Evolutionary conservation across 305 asterid genomes (phyloP).

Genomic region (Rubia balearica): DNA sequence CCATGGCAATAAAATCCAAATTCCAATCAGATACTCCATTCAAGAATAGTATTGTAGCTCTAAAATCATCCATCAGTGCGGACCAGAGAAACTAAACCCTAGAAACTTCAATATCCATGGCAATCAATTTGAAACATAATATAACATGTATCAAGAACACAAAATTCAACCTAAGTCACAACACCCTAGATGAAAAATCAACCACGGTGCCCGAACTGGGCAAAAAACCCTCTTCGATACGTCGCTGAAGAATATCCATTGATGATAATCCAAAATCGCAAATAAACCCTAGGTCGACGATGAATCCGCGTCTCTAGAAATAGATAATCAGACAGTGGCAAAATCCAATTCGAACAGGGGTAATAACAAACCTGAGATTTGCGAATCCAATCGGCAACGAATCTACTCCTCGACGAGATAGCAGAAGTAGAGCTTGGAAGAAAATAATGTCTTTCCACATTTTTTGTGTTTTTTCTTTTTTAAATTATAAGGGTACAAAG

Average conservation of each 20-base stretch:
- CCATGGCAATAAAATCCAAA: neutral
- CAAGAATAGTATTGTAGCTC: neutral
- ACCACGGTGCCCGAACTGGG: neutral
- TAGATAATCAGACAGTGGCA: neutral
- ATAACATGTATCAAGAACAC: neutral
- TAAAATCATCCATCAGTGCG: neutral
- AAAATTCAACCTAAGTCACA: neutral
- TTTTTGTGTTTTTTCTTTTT: too few species aligned
- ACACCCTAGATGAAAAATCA: neutral
- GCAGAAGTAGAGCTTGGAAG: neutral
- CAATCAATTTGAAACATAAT: neutral
- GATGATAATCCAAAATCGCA: neutral
- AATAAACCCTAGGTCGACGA: neutral
- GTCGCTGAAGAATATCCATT: neutral
- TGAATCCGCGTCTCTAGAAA: neutral
- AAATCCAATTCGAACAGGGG: neutral
- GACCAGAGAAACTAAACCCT: neutral
- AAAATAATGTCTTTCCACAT: too few species aligned
- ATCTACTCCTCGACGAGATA: neutral
- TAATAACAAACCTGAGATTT: neutral
- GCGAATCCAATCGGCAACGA: neutral
- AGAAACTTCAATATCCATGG: neutral
- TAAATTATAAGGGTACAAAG: too few species aligned
- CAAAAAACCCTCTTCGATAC: neutral
- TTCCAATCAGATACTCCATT: neutral